Conservation (phyloP, 441 rosid species). For the Hura crepitans region DNA sequence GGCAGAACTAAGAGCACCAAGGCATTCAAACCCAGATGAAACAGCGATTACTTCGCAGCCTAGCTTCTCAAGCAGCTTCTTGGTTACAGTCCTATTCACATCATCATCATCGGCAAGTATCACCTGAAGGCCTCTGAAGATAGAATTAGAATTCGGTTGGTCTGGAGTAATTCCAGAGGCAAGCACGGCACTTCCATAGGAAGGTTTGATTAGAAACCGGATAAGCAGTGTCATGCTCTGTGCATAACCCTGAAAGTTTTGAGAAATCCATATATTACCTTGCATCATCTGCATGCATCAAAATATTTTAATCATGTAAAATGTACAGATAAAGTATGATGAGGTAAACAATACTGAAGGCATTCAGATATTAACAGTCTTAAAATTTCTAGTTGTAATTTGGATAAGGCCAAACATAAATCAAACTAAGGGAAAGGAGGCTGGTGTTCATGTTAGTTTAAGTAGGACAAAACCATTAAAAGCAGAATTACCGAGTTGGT, state of each 20-base stretch:
- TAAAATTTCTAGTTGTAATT: neutral
- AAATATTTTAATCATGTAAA: neutral
- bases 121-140: slow-evolving; percentile 61
- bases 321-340: neutral
- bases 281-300: slow-evolving; percentile 62
- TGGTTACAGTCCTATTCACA: slow-evolving; percentile 65
- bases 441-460: neutral
- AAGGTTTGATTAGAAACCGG: slow-evolving; percentile 54
- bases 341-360: neutral
- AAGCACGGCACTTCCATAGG: slow-evolving; percentile 30
- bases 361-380: neutral
- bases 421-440: neutral
- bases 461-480: neutral
- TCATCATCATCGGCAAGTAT: slow-evolving; percentile 70
- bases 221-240: slow-evolving; percentile 66
- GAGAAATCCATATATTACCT: slow-evolving; percentile 61
- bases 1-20: slow-evolving; percentile 44
- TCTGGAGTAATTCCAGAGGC: slow-evolving; percentile 47
- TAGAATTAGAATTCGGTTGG: slow-evolving; percentile 51
- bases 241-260: slow-evolving; percentile 46
- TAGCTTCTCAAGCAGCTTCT: slow-evolving; percentile 72
- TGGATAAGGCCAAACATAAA: neutral
- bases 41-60: slow-evolving; percentile 76
- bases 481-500: neutral
- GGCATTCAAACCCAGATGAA: slow-evolving; percentile 80